phyloP scores from a whole-genome alignment of 257 asterid genomes.

The Petunia secreta region DNA sequence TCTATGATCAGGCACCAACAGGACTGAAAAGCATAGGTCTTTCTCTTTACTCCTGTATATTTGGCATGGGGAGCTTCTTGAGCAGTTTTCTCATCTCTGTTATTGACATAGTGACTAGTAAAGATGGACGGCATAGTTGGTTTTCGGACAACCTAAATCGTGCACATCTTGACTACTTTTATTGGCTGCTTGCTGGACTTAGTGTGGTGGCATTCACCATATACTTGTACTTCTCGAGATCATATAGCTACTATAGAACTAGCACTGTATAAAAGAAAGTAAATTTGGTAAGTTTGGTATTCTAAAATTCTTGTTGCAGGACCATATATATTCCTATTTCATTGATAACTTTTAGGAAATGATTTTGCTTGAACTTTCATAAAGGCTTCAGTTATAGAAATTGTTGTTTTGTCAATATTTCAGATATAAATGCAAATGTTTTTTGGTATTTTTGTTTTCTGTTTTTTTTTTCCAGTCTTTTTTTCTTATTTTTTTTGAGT shows the following conservation, averaged over 20 bases:
- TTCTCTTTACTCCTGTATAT: conserved; percentile 36
- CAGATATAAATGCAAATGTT: too few species aligned
- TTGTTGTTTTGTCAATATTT: too few species aligned
- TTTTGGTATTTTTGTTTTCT: too few species aligned
- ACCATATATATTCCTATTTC: too few species aligned
- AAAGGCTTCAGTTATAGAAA: too few species aligned
- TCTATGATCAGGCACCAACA: conserved; percentile 39
- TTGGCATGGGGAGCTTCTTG: conserved; percentile 35
- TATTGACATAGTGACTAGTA: conserved; percentile 1
- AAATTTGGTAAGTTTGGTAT: too few species aligned
- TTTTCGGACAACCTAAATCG: conserved; percentile 33
- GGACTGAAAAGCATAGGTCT: conserved; percentile 41
- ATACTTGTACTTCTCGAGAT: conserved; percentile 17
- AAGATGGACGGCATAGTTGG: conserved; percentile 25
- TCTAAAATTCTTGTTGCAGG: too few species aligned
- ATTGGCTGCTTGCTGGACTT: conserved; percentile 32
- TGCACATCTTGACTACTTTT: conserved; percentile 33
- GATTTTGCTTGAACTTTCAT: too few species aligned
- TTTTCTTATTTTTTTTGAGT: too few species aligned
- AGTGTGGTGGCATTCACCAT: conserved; percentile 2
- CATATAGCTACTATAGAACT: conserved; percentile 19
- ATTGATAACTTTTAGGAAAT: too few species aligned
- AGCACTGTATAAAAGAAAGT: background rate
- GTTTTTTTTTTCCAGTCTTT: too few species aligned
- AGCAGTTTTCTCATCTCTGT: conserved; percentile 38